A percentile compares a stretch with the other conserved stretches of the same genome.
Evolutionary conservation across 345 rosid genomes (phyloP).

Genomic region (Sonneratia alba): DNA sequence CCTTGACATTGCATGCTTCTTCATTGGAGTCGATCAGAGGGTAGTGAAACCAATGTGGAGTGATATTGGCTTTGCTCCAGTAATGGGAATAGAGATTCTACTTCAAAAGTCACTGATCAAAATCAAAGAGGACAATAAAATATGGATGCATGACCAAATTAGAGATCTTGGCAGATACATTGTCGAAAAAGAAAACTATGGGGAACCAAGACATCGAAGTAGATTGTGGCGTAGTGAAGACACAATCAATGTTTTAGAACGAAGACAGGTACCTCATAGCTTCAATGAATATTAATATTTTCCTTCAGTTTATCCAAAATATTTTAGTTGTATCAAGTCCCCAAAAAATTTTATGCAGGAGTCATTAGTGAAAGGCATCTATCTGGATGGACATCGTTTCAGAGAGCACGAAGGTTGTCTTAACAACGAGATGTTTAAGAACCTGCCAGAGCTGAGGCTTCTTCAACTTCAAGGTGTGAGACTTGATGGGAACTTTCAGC

Average conservation of each 20-base stretch:
- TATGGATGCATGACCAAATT: slow-evolving; percentile 9
- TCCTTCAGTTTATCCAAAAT: background rate
- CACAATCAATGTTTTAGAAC: background rate
- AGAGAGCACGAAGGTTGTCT: background rate
- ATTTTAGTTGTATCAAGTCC: background rate
- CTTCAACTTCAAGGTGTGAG: background rate
- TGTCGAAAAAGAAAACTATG: background rate
- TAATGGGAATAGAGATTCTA: background rate
- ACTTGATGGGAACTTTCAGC: background rate
- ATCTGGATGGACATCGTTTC: background rate
- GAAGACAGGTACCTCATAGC: background rate
- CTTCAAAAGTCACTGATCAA: background rate
- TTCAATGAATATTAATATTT: no score
- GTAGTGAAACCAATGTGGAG: background rate
- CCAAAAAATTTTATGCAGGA: background rate
- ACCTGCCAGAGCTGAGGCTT: background rate
- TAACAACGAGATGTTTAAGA: background rate
- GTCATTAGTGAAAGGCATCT: background rate
- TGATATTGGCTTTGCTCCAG: background rate
- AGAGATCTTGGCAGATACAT: slow-evolving; percentile 1
- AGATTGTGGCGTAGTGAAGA: background rate
- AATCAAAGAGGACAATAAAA: background rate
- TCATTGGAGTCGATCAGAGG: background rate
- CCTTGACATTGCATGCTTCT: slow-evolving; percentile 6
- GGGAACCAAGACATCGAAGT: background rate